Evolutionary conservation across 805 yeast species (phyloP), one percentile per base, ranked within the genome.

Genomic region (Schwanniomyces polymorphus): DNA sequence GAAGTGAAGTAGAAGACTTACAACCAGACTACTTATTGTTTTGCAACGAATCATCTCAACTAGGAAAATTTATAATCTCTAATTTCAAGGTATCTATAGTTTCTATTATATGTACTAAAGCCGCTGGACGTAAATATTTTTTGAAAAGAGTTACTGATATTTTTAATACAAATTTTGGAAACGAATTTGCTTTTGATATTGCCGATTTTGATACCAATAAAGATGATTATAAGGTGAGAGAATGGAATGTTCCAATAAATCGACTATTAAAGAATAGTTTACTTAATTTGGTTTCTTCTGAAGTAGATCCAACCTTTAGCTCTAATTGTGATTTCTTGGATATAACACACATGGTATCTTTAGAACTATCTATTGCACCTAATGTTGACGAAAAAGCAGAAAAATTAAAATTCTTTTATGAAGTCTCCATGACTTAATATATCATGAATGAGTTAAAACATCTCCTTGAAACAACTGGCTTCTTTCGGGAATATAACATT

Each of bases 1-100:
- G 43, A 8, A 27, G 27, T n/a, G 5, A 29, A 10, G 25, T 41
- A 3, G 43, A 41, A 16, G 14, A 41, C n/a, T 41, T 41, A 14
- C 7, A 11, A 18, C 43, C 43, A 8, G 35, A 41, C 27, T 41
- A 27, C 7, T 28, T 41, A 28, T 29, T 41, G 26, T 41, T 17
- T 28, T 41, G 43, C 18, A 29, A 27, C n/a, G 26, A 41, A 41
- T 41, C 43, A 17, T 41, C 43, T 10, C 43, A 41, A 21, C 27
- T 41, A 4, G 43, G 43, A 7, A 12, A 21, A n/a, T 41, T 41
- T 10, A 21, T 29, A 6, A 41, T 41, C 10, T 27, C 34, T 16
- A 11, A n/a, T 27, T 16, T 27, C 27, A n/a, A 23, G 4, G 7
- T 41, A 5, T 41, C 37, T 4, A n/a, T 41, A 2, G 12, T 21